These are phyloP conservation scores for Candida fluviatilis DNA, from an alignment of 805 yeast genomes.

Conservation along the genomic window DNA sequence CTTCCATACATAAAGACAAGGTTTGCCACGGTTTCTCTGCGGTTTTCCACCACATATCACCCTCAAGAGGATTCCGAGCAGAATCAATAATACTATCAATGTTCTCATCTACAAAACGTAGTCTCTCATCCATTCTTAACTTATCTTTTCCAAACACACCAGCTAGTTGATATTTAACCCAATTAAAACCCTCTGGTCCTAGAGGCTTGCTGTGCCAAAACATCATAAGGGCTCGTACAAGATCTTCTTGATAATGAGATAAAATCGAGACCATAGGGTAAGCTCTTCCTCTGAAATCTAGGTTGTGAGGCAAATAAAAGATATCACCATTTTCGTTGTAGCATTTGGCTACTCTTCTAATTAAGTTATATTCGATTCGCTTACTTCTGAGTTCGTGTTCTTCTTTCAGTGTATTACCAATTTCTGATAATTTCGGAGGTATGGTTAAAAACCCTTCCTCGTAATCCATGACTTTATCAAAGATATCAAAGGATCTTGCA, in stretches of 20 bases:
- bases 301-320: slow-evolving; percentile 32
- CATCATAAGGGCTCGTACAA: slow-evolving; percentile 28
- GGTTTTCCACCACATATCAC: slow-evolving; percentile 30
- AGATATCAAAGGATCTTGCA: slow-evolving; percentile 16
- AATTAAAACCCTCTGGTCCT: slow-evolving; percentile 30
- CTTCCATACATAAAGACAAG: slow-evolving; percentile 31
- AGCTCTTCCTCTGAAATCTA: slow-evolving; percentile 40
- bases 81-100: slow-evolving; percentile 19
- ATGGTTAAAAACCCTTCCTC: slow-evolving; percentile 21
- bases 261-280: slow-evolving; percentile 35
- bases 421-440: slow-evolving; percentile 16
- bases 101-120: slow-evolving; percentile 22
- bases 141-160: slow-evolving; percentile 29
- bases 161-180: slow-evolving; percentile 39
- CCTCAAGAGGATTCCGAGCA: slow-evolving; percentile 23
- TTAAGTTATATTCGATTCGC: slow-evolving; percentile 10
- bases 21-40: slow-evolving; percentile 41
- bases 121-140: slow-evolving; percentile 19
- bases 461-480: slow-evolving; percentile 16
- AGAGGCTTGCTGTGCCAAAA: slow-evolving; percentile 35
- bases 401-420: slow-evolving; percentile 4
- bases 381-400: not conserved
- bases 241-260: slow-evolving; percentile 34
- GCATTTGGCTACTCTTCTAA: slow-evolving; percentile 20
- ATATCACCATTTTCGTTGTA: slow-evolving; percentile 29